Evolutionary conservation across 352 stramenopile genomes (phyloP).

Genomic region (Globisporangium viniferum): DNA sequence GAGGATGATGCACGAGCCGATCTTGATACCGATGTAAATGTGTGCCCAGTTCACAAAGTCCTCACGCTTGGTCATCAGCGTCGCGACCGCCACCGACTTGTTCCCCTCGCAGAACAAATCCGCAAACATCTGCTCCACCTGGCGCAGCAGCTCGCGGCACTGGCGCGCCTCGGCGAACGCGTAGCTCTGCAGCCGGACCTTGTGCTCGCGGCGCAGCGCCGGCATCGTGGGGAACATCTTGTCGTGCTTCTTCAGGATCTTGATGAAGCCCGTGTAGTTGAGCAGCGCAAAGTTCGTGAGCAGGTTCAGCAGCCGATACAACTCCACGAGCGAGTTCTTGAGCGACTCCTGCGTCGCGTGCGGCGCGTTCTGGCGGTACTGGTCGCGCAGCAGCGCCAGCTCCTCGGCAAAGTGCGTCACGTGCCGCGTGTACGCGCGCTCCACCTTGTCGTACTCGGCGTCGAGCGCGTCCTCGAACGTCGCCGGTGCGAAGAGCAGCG

Average conservation of each 20-base stretch:
- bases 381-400: constrained; percentile 77
- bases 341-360: constrained; percentile 85
- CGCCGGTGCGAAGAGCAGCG: constrained; percentile 26
- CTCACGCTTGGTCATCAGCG: constrained; percentile 75
- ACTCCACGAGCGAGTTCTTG: constrained; percentile 90
- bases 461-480: constrained; percentile 85
- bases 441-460: constrained; percentile 87
- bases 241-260: constrained; percentile 97
- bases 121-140: constrained; percentile 70
- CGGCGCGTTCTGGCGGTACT: constrained; percentile 57
- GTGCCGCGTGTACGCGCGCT: constrained; percentile 90
- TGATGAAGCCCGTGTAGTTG: constrained; percentile 98
- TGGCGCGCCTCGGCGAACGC: constrained; percentile 55
- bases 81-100: constrained; percentile 63
- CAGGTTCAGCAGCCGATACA: constrained; percentile 92
- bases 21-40: constrained; percentile 85
- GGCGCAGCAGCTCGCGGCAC: constrained; percentile 45
- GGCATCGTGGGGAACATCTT: constrained; percentile 68
- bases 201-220: constrained; percentile 35
- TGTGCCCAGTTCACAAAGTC: constrained; percentile 76
- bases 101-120: constrained; percentile 78
- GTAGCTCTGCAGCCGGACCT: constrained; percentile 45
- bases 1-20: constrained; percentile 72
- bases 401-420: constrained; percentile 76
- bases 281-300: constrained; percentile 97